Conservation (phyloP, 2,329 filamentous ascomycete species). For the Phyllosticta paracitricarpa region DNA sequence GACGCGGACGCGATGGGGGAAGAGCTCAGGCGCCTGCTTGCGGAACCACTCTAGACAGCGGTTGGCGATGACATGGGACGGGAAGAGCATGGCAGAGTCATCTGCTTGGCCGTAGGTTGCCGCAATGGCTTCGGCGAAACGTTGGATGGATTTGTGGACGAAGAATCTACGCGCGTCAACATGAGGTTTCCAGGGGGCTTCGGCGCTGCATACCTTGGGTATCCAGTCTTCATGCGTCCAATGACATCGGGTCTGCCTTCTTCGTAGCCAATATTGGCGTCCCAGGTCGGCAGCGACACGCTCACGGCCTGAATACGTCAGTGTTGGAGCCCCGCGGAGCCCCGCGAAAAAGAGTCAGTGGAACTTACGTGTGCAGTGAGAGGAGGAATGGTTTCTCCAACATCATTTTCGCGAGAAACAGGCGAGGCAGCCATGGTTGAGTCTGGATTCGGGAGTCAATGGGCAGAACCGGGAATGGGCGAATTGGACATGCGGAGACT, state of each 20-base stretch:
- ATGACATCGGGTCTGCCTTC: slow-evolving; percentile 85
- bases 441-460: background rate
- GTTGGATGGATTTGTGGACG: slow-evolving; percentile 72
- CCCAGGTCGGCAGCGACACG: slow-evolving; percentile 91
- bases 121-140: slow-evolving; percentile 60
- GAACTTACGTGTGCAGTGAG: slow-evolving; percentile 31
- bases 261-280: slow-evolving; percentile 83
- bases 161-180: slow-evolving; percentile 57
- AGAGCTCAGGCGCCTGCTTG: slow-evolving; percentile 45
- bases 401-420: slow-evolving; percentile 21
- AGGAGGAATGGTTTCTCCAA: slow-evolving; percentile 29
- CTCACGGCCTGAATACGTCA: slow-evolving; percentile 64
- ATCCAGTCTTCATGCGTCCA: slow-evolving; percentile 76
- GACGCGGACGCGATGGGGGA: slow-evolving; percentile 41
- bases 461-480: slow-evolving; percentile 2
- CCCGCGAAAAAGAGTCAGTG: background rate
- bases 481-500: slow-evolving; percentile 1
- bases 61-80: slow-evolving; percentile 57
- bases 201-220: slow-evolving; percentile 57
- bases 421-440: slow-evolving; percentile 18
- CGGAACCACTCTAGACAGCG: slow-evolving; percentile 67
- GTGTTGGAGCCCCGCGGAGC: background rate
- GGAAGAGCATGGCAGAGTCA: slow-evolving; percentile 73
- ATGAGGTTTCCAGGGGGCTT: background rate
- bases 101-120: slow-evolving; percentile 51